A percentile compares a stretch with the other conserved stretches of the same genome.
Evolutionary conservation across 768 basidiomycete genomes (phyloP).

Genomic region (Galerina sulciceps): DNA sequence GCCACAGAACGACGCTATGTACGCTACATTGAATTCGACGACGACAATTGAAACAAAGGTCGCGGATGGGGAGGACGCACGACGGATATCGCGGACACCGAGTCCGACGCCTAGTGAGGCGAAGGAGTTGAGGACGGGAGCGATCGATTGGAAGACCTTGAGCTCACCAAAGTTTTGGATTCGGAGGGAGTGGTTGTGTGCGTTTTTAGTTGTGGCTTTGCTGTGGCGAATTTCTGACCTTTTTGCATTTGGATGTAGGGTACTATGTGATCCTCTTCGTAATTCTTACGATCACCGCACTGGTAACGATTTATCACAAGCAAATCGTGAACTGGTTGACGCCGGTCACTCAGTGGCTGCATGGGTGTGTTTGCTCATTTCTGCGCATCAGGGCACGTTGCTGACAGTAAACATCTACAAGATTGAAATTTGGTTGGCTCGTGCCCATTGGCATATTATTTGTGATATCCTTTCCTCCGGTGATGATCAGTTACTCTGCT

Average conservation of each 20-base stretch:
- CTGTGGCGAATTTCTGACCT: not conserved
- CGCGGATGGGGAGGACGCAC: constrained; percentile 8
- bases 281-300: constrained; percentile 49
- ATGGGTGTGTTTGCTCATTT: constrained; percentile 47
- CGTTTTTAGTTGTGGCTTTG: constrained; percentile 25
- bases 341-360: constrained; percentile 68
- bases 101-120: constrained; percentile 69
- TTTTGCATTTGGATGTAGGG: constrained; percentile 30
- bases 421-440: constrained; percentile 64
- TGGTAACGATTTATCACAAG: constrained; percentile 66
- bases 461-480: constrained; percentile 86
- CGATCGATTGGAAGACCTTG: constrained; percentile 50
- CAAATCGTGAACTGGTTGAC: constrained; percentile 75
- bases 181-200: constrained; percentile 60
- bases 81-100: constrained; percentile 45
- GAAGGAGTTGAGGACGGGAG: constrained; percentile 43
- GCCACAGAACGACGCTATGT: constrained; percentile 15
- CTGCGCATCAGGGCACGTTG: not conserved
- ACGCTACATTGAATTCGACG: constrained; percentile 11
- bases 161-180: constrained; percentile 55
- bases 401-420: constrained; percentile 23
- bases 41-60: constrained; percentile 18
- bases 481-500: constrained; percentile 30
- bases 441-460: constrained; percentile 85
- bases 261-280: constrained; percentile 56